phyloP scores from a whole-genome alignment of 192 early-diverging fungal genomes.

The Helicostylum pulchrum region DNA sequence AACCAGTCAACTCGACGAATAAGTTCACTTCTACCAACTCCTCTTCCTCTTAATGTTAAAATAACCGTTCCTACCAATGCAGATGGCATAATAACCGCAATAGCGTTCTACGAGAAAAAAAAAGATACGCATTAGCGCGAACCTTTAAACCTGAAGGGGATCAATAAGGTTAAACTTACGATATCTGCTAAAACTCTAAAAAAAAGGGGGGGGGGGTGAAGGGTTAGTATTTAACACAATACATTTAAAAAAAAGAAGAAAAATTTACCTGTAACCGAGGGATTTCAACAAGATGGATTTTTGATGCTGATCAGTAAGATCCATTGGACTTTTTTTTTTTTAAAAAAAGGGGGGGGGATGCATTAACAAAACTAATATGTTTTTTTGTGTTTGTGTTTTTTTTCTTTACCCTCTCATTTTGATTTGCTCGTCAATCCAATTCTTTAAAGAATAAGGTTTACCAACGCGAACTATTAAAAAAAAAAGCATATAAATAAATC shows the following conservation, averaged over 20 bases:
- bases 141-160: neutral
- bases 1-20: slow-evolving; percentile 79
- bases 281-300: slow-evolving; percentile 58
- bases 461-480: slow-evolving; percentile 58
- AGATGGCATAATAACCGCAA: slow-evolving; percentile 82
- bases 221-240: neutral
- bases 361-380: no score
- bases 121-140: neutral
- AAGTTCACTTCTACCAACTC: slow-evolving; percentile 61
- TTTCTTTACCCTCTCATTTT: slow-evolving; percentile 47
- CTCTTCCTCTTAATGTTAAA: slow-evolving; percentile 76
- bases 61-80: slow-evolving; percentile 79
- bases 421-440: slow-evolving; percentile 62
- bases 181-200: slow-evolving; percentile 53
- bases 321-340: slow-evolving; percentile 36
- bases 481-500: no score
- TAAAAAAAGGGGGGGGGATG: neutral
- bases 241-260: neutral
- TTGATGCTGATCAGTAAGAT: slow-evolving; percentile 30
- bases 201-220: neutral
- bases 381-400: neutral
- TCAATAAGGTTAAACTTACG: slow-evolving; percentile 35
- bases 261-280: slow-evolving; percentile 61
- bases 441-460: slow-evolving; percentile 67
- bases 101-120: slow-evolving; percentile 52